These are phyloP conservation scores for Aspergillus saccharolyticus DNA, from an alignment of 495 filamentous ascomycete genomes.

Conservation along the genomic window DNA sequence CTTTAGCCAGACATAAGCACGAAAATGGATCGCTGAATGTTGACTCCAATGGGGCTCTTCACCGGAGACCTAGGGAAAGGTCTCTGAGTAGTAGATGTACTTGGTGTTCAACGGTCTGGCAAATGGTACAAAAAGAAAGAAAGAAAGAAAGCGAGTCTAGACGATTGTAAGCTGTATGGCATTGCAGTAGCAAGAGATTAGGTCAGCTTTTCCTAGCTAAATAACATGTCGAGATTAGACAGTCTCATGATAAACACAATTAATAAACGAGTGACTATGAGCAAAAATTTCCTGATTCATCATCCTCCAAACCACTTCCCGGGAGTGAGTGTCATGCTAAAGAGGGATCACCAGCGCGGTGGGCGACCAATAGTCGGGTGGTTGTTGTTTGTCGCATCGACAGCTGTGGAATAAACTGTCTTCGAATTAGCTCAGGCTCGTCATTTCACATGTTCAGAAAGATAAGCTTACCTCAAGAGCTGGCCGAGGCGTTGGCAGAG, in stretches of 20 bases:
- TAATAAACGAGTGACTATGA: constrained; percentile 3
- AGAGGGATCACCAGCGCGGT: not conserved
- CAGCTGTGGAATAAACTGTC: not conserved
- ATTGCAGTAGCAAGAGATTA: not conserved
- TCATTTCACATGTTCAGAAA: not conserved
- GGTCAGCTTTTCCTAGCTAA: not conserved
- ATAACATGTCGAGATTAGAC: not conserved
- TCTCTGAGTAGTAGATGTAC: not conserved
- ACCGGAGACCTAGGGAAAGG: no score
- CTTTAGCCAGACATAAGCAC: not conserved
- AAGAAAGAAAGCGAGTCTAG: not conserved
- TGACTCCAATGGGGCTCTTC: no score
- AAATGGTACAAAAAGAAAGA: not conserved
- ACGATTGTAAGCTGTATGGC: not conserved
- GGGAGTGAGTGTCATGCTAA: not conserved
- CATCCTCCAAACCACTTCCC: not conserved
- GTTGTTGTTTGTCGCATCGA: not conserved
- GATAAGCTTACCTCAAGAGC: not conserved
- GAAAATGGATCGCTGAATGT: not conserved
- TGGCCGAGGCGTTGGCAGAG: not conserved
- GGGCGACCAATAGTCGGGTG: not conserved
- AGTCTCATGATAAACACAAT: not conserved
- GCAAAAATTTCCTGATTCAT: not conserved
- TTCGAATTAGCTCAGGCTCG: not conserved
- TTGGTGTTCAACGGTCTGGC: not conserved